These are phyloP conservation scores for Phoenix dactylifera DNA, from an alignment of 176 grass and related monocot species.

Conservation along the genomic window DNA sequence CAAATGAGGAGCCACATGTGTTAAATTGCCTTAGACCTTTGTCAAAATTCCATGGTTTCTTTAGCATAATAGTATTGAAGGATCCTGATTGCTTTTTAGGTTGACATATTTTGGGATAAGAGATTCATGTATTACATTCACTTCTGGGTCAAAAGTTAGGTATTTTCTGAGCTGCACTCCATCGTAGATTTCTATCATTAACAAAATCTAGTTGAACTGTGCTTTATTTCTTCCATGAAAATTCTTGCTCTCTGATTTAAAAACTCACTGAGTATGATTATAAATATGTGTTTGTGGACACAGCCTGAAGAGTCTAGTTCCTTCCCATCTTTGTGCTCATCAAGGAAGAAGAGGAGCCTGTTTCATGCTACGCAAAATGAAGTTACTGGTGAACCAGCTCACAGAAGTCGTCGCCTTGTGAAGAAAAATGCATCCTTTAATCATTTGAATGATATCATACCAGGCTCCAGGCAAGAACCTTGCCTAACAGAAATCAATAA, in stretches of 20 bases:
- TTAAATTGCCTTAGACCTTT: too few relatives aligned
- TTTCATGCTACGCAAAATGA: slow-evolving; percentile 18
- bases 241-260: too few relatives aligned
- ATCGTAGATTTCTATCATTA: slow-evolving; percentile 4
- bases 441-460: slow-evolving; percentile 16
- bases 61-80: too few relatives aligned
- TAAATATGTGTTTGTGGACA: slow-evolving; percentile 20
- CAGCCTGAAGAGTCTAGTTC: slow-evolving; percentile 15
- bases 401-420: slow-evolving; percentile 25
- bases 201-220: too few relatives aligned
- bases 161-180: not conserved
- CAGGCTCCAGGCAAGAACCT: not conserved
- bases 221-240: too few relatives aligned
- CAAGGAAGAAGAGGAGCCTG: slow-evolving; percentile 41
- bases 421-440: slow-evolving; percentile 31
- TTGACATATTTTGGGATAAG: too few relatives aligned
- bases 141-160: not conserved
- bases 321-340: slow-evolving; percentile 22
- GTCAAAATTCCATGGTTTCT: too few relatives aligned
- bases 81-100: too few relatives aligned
- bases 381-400: slow-evolving; percentile 12
- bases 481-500: too few relatives aligned
- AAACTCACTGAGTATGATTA: too few relatives aligned
- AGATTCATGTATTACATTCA: too few relatives aligned
- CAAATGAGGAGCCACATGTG: too few relatives aligned